Conservation (phyloP, 768 basidiomycete genomes). For the Lactarius psammicola region DNA sequence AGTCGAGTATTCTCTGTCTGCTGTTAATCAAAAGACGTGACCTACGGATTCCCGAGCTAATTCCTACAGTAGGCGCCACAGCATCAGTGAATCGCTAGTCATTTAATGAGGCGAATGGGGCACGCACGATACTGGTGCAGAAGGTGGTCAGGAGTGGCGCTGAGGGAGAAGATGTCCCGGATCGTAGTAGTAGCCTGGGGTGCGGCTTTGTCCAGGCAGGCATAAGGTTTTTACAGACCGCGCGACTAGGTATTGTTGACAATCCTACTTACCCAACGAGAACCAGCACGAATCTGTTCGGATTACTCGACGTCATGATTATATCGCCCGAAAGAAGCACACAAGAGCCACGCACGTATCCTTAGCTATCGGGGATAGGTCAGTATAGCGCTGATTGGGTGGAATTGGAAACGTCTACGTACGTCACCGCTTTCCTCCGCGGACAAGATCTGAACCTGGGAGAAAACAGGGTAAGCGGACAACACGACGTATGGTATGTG, state of each 20-base stretch:
- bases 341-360: constrained; percentile 12
- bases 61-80: constrained; percentile 8
- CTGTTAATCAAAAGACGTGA: not conserved
- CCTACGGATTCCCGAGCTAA: constrained; percentile 20
- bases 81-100: not conserved
- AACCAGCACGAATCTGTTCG: constrained; percentile 21
- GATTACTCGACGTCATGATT: not conserved
- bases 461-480: not conserved
- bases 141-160: not conserved
- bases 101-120: not conserved
- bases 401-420: not conserved
- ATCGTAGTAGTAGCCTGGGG: not conserved
- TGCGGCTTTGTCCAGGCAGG: not conserved
- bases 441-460: constrained; percentile 17
- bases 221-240: not conserved
- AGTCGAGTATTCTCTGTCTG: not conserved
- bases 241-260: not conserved
- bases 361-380: not conserved
- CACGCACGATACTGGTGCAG: constrained; percentile 15
- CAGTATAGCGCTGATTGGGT: not conserved
- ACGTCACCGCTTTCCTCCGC: constrained; percentile 18
- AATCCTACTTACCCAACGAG: constrained; percentile 8
- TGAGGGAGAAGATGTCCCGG: constrained; percentile 11
- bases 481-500: not conserved
- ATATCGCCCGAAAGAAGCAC: not conserved